These are phyloP conservation scores for Acorus calamus DNA, from an alignment of 106 monocot species.

Conservation along the genomic window DNA sequence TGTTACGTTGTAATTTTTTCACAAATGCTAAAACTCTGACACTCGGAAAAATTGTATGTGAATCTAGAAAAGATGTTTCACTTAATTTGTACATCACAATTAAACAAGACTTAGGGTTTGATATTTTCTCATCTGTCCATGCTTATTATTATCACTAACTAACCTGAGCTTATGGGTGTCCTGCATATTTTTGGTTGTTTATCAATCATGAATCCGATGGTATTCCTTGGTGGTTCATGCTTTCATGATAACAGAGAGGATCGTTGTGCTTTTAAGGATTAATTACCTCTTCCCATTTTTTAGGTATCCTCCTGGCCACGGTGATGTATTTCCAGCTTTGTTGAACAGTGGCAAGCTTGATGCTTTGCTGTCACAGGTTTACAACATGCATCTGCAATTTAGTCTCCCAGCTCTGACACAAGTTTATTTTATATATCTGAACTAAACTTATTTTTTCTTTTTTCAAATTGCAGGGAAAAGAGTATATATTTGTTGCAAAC, in stretches of 20 bases:
- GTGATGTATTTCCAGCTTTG: conserved; percentile 4
- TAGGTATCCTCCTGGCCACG: conserved; percentile 9
- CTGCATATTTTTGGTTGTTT: too few relatives aligned
- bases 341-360: conserved; percentile 8
- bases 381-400: neutral
- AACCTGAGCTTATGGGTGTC: too few relatives aligned
- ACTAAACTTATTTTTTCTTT: neutral
- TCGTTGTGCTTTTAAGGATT: too few relatives aligned
- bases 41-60: too few relatives aligned
- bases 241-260: too few relatives aligned
- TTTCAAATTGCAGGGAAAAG: conserved; percentile 4
- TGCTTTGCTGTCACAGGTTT: conserved; percentile 5
- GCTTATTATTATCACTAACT: neutral
- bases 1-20: too few relatives aligned
- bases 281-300: neutral
- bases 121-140: neutral
- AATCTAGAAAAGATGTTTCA: too few relatives aligned
- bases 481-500: conserved; percentile 11
- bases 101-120: too few relatives aligned
- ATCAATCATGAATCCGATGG: too few relatives aligned
- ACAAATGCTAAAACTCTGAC: too few relatives aligned
- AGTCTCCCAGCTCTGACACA: neutral
- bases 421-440: neutral
- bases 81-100: too few relatives aligned
- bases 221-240: too few relatives aligned